Evolutionary conservation across 345 rosid genomes (phyloP).

Genomic region (Gossypium stocksii): DNA sequence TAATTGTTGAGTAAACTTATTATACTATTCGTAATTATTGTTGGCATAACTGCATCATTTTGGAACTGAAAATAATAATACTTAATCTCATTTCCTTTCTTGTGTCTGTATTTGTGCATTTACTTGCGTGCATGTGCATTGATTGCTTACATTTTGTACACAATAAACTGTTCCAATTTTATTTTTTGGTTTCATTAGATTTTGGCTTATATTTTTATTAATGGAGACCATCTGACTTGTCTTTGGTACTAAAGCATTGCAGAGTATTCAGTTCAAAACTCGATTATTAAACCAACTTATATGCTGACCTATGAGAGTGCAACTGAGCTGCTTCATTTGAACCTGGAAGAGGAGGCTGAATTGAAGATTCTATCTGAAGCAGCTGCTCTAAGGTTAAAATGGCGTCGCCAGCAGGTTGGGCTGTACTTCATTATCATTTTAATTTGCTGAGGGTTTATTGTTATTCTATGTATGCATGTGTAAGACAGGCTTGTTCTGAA

Average conservation of each 20-base stretch:
- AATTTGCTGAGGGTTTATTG: neutral
- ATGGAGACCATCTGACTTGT: conserved; percentile 15
- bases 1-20: neutral
- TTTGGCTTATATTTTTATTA: conserved; percentile 6
- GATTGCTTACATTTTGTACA: conserved; percentile 2
- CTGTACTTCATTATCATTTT: conserved; percentile 11
- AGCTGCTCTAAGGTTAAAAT: conserved; percentile 61
- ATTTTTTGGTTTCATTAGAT: neutral
- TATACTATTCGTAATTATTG: neutral
- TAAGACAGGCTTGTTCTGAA: neutral
- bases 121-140: neutral
- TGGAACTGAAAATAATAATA: conserved; percentile 4
- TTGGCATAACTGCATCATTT: neutral
- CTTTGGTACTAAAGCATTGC: conserved; percentile 57
- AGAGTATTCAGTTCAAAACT: conserved; percentile 73
- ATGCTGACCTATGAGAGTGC: conserved; percentile 99
- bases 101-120: neutral
- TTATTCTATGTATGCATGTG: neutral
- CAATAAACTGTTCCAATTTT: neutral
- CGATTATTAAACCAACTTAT: conserved; percentile 82
- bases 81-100: conserved; percentile 2
- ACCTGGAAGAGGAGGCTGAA: conserved; percentile 84
- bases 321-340: conserved; percentile 77
- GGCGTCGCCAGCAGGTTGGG: conserved; percentile 87
- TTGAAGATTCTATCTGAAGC: conserved; percentile 74